Evolutionary conservation across 1,284 basidiomycete genomes (phyloP), one percentile per base, ranked within the genome.

Genomic region (Puccinia sorghi): DNA sequence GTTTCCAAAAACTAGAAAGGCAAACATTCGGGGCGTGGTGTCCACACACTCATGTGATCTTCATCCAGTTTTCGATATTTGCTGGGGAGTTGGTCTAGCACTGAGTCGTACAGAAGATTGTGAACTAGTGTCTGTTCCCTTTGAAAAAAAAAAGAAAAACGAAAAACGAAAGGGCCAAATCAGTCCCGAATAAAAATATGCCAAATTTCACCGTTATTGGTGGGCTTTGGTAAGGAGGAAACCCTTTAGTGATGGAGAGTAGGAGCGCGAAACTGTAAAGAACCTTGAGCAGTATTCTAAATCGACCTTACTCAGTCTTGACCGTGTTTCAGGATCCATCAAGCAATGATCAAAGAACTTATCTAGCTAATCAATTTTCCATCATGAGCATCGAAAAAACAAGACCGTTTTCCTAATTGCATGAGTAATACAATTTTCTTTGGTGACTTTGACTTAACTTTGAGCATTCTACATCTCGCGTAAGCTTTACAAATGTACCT

Each of bases 281-380:
- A 48, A 77, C 75, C 75, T 69, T 48, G 64, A 57, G 20, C 75
- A 77, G 46, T 77, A 77, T 61, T 77, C 75, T 25, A 77, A 50
- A 59, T 77, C 75, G 9, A 77, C 75, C 27, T 56, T 54, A 61
- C 75, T 77, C 48, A 77, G 70, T 22, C 56, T 56, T 25, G 75
- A 69, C 22, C 75, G 39, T 48, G 75, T 67, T 20, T 77, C 75
- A 20, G 54, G 54, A 57, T 77, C 75, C 37, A 66, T 61, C 48
- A 77, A 66, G 43, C 66, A 77, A 77, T 77, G 54, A 70, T 77
- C 75, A 57, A 77, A 77, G 54, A 59, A 77, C 69, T 70, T 77
- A 77, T 77, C 75, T 32, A 77, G 56, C 75, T 77, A 41, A 46
- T 17, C 25, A 12, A 27, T 50, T 27, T n/a, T 17, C 27, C 12